Base-by-base conservation (phyloP, 2,329 filamentous ascomycete genomes). In the Colletotrichum liriopes region DNA sequence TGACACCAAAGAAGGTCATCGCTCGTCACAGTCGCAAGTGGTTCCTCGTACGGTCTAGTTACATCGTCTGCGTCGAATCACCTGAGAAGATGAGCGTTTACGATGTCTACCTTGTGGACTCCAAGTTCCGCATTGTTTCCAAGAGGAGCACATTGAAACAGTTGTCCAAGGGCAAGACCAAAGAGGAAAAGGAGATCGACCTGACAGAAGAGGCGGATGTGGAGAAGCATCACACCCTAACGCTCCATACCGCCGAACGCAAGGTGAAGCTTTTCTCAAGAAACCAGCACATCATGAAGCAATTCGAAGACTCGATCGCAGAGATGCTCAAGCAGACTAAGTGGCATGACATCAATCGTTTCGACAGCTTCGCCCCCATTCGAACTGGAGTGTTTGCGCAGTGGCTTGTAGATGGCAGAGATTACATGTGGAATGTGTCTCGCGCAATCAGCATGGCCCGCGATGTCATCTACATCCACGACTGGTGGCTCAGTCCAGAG, bases 341-440 rank as follows among this genome's bases (percentile, higher is more conserved):
- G 3, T 99, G 96, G 96, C 90, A 93, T 69, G 89, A 92, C 76
- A 88, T 88, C 65, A 96, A 98, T 78, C 91, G 96, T 23, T 98
- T 98, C 79, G 93, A 93, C 77, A 98, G 96, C 81, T 99, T 97
- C 82, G 95, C 96, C 0, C 96, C 96, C 0, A 93, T 98, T 1
- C 90, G 96, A 72, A 91, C 90, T 58, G 93, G 93, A 54, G 95
- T 96, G 37, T 96, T 96, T 83, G 95, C 95, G 2, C 95, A 98
- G 79, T 98, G 96, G 95, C 89, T 99, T 11, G 96, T 99, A 0
- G 96, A 99, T 82, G 96, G 94, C 20, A 91, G 96, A 76, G 96
- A 99, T 81, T 97, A 98, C 85, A 98, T 98, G 96, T 99, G 96
- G 96, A 97, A 98, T 80, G 95, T 98, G 9, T 98, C 96, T 14